Conservation (phyloP, 2,329 filamentous ascomycete genomes). For the Truncatella angustata region DNA sequence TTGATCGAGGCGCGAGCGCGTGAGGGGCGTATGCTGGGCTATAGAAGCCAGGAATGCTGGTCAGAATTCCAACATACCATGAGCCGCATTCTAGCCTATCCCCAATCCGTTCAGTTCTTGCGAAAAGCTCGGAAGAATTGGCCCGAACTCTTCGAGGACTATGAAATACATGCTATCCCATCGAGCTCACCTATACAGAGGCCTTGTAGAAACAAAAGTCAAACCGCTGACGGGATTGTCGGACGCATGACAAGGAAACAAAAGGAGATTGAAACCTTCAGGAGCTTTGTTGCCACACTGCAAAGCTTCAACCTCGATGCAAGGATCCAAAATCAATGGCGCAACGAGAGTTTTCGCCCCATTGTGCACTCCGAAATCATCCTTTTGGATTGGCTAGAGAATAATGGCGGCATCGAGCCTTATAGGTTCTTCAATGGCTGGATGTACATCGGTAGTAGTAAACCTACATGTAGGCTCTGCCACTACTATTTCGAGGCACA, state of each 20-base stretch:
- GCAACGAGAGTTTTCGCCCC: constrained; percentile 8
- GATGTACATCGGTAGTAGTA: constrained; percentile 23
- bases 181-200: constrained; percentile 9
- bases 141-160: constrained; percentile 15
- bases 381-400: constrained; percentile 16
- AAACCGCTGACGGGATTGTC: constrained; percentile 15
- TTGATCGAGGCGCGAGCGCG: background rate
- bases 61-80: constrained; percentile 13
- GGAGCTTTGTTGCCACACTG: constrained; percentile 4
- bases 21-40: constrained; percentile 1
- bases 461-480: constrained; percentile 21
- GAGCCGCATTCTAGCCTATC: constrained; percentile 15
- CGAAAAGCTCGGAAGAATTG: constrained; percentile 7
- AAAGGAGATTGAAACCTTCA: constrained; percentile 1
- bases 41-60: constrained; percentile 11
- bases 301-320: constrained; percentile 15
- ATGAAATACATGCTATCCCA: constrained; percentile 7
- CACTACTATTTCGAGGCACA: constrained; percentile 18
- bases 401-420: constrained; percentile 3
- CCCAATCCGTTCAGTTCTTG: constrained; percentile 4
- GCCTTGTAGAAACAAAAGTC: constrained; percentile 6
- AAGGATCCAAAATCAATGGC: background rate
- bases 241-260: constrained; percentile 10
- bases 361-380: constrained; percentile 20
- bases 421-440: constrained; percentile 17